Percentiles rank a stretch among this genome's conserved stretches.
Conservation (phyloP, 2,329 filamentous ascomycete species). For the Cercospora sp. region DNA sequence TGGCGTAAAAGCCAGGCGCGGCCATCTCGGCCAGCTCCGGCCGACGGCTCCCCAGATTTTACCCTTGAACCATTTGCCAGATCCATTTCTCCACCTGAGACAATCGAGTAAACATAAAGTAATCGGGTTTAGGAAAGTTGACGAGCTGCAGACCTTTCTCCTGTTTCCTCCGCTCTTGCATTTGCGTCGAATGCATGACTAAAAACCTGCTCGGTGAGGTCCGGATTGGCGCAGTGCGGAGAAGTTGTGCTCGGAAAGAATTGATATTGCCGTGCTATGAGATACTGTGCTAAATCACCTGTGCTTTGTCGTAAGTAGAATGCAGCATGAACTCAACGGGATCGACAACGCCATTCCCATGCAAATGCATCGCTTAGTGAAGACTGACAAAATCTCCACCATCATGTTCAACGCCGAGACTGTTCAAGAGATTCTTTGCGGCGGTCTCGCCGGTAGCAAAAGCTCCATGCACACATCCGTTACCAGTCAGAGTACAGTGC, state of each 20-base stretch:
- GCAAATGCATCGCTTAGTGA: neutral
- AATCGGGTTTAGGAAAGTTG: neutral
- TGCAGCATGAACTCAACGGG: neutral
- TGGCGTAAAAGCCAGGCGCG: slow-evolving; percentile 4
- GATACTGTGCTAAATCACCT: neutral
- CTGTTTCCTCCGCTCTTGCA: neutral
- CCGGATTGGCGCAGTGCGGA: neutral
- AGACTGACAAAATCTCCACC: slow-evolving; percentile 32
- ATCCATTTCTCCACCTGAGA: slow-evolving; percentile 7
- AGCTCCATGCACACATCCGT: slow-evolving; percentile 49
- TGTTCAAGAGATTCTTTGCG: slow-evolving; percentile 43
- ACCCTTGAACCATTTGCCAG: slow-evolving; percentile 1
- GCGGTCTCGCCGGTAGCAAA: slow-evolving; percentile 47
- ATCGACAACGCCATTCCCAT: neutral
- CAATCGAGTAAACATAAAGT: slow-evolving; percentile 9
- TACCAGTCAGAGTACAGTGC: slow-evolving; percentile 43
- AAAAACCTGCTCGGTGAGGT: neutral
- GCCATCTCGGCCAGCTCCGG: slow-evolving; percentile 9
- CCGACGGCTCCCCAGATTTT: neutral
- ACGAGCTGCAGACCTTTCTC: neutral
- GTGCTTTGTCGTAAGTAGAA: neutral
- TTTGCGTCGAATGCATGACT: neutral
- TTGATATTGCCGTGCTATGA: slow-evolving; percentile 1
- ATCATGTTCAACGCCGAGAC: slow-evolving; percentile 42
- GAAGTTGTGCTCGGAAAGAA: neutral